phyloP scores from a whole-genome alignment of 495 filamentous ascomycete genomes.

The Neohortaea acidophila region DNA sequence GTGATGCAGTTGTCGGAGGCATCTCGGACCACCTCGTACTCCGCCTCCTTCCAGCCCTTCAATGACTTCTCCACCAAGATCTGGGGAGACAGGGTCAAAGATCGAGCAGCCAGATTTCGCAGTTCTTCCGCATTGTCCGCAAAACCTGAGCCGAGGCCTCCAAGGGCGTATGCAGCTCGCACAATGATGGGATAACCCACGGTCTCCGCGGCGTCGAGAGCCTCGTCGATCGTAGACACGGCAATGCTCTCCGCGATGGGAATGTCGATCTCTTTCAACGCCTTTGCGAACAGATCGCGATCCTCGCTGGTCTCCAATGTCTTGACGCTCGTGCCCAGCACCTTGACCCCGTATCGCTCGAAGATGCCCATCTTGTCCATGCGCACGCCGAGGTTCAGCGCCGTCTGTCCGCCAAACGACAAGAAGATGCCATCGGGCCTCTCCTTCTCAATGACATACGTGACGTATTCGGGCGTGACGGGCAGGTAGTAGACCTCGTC shows the following conservation, averaged over 20 bases:
- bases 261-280: slow-evolving; percentile 83
- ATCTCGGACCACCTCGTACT: slow-evolving; percentile 97
- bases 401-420: slow-evolving; percentile 93
- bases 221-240: slow-evolving; percentile 77
- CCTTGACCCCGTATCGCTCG: slow-evolving; percentile 84
- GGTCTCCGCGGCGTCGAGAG: slow-evolving; percentile 64
- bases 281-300: slow-evolving; percentile 86
- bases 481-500: slow-evolving; percentile 98
- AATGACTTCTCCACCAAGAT: slow-evolving; percentile 98
- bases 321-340: slow-evolving; percentile 86
- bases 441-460: slow-evolving; percentile 87
- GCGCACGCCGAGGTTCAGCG: slow-evolving; percentile 86
- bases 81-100: slow-evolving; percentile 86
- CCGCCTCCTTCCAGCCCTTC: slow-evolving; percentile 98
- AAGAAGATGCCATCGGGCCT: slow-evolving; percentile 90
- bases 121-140: slow-evolving; percentile 87
- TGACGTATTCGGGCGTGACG: slow-evolving; percentile 92
- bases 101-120: slow-evolving; percentile 78
- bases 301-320: slow-evolving; percentile 92
- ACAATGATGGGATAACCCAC: slow-evolving; percentile 97
- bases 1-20: slow-evolving; percentile 96
- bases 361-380: slow-evolving; percentile 95
- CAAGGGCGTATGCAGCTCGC: slow-evolving; percentile 86
- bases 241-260: slow-evolving; percentile 93
- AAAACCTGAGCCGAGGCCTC: slow-evolving; percentile 94